Evolutionary conservation across 148 eudicot species (phyloP).

Genomic region (Arctostaphylos glauca): DNA sequence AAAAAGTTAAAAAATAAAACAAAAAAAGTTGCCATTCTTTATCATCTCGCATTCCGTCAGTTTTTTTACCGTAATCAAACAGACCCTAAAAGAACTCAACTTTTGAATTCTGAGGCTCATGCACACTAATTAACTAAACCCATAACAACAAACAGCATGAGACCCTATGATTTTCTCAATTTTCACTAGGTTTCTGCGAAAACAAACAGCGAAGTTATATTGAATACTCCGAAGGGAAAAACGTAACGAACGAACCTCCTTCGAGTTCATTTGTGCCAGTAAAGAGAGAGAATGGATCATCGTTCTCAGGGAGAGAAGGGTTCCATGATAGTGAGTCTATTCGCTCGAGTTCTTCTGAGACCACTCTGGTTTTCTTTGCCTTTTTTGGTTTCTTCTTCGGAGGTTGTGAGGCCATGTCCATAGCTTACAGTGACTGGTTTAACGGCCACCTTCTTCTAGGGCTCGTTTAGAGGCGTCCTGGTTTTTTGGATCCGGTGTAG

Average conservation of each 20-base stretch:
- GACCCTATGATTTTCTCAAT: background rate
- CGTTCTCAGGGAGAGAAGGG: conserved; percentile 41
- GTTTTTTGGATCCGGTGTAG: background rate
- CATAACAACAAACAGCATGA: background rate
- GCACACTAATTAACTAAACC: background rate
- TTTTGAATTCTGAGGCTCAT: background rate
- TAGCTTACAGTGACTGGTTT: background rate
- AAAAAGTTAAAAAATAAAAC: no score
- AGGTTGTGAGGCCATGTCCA: conserved; percentile 29
- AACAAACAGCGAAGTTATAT: background rate
- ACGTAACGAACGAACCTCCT: conserved; percentile 47
- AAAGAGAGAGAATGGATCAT: conserved; percentile 52
- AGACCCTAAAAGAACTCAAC: background rate
- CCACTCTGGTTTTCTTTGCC: conserved; percentile 24
- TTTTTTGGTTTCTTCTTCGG: conserved; percentile 19
- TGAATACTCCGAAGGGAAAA: background rate
- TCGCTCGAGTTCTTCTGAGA: conserved; percentile 41
- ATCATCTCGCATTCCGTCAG: background rate
- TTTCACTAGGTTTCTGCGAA: background rate
- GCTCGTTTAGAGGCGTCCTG: background rate
- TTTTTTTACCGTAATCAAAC: background rate
- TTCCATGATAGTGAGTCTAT: conserved; percentile 66
- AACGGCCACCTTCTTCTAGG: background rate
- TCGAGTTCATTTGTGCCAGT: conserved; percentile 48
- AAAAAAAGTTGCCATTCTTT: background rate